Evolutionary conservation across 2,329 filamentous ascomycete genomes (phyloP), one percentile per base, ranked within the genome.

Genomic region (Diaporthe citriasiana): DNA sequence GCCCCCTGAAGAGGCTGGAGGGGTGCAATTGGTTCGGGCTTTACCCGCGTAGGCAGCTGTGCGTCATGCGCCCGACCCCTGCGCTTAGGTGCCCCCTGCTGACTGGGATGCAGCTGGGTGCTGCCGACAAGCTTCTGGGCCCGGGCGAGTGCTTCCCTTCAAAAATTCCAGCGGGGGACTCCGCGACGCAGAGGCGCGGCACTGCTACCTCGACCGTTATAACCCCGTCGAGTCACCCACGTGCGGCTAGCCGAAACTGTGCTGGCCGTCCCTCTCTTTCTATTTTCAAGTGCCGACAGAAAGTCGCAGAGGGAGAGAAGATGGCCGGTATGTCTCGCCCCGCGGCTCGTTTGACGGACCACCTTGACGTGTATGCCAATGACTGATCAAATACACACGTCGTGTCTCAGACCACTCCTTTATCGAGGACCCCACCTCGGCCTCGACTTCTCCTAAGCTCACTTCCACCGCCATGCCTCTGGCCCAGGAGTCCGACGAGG

Each of bases 401-500:
- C 38, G 55, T 63, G 65, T 76, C 70, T 60, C 75, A 82, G 80
- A 78, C 40, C 76, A 77, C 68, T 74, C 76, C 40, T 77, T 78
- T 66, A 60, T 74, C 73, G 76, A 79, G 73, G 80, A 80, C 69
- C 77, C 79, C 40, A 77, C 79, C 53, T 81, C 81, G 42, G 80
- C 78, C 76, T 82, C 82, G 74, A 81, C 81, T 45, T 84, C 84
- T 71, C 81, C 83, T 68, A 81, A 78, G 66, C 74, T 80, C 57
- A 72, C 79, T 45, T 78, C 80, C 57, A 78, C 78, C n/a, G 78
- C 80, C 71, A 79, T 81, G 76, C 76, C 79, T 12, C 77, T 80
- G 59, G 78, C 81, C 51, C 79, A 78, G 45, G 83, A 84, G 59
- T 83, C 82, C 42, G 84, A 86, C 70, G 82, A 82, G 51, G 83